Evolutionary conservation across 2,329 filamentous ascomycete species (phyloP), one percentile per base, ranked within the genome.

Genomic region (Fusarium siculi): DNA sequence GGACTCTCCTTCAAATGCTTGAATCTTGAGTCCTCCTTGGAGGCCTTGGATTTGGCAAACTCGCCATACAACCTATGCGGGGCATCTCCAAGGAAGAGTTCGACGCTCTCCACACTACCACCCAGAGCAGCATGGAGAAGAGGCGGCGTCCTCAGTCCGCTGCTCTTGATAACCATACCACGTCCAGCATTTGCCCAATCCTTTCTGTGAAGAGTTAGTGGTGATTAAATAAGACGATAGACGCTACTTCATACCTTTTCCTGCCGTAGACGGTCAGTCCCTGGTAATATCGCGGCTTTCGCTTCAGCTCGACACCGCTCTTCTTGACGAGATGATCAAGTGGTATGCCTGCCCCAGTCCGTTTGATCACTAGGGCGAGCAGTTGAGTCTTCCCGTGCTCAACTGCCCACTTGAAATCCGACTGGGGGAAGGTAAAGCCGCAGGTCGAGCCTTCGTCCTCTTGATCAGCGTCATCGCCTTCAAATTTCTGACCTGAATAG

Each of bases 41-140:
- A 88, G 3, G 84, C 80, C 72, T 90, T 87, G 0, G 90, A 87
- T 69, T 84, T 84, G 43, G 84, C 86, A 77, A 95, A 96, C 50
- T 93, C 89, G 32, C 86, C 81, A 77, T 96, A 96, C 60, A 89
- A 85, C 34, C 90, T 86, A 73, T 89, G 82, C 0, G 94, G 93
- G 2, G 89, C 87, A 68, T 93, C 92, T 64, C 92, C 91, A 62
- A 94, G 81, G 79, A 96, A 93, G 89, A 93, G 97, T 77, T 96
- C 91, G 1, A 94, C 89, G 23, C 87, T 87, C 43, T 92, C 88
- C n/a, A 96, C 79, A 25, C 85, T 92, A 7, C 90, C 89, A 4
- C 76, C 74, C 14, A 82, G 75, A 18, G 89, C 90, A 49, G 91
- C 90, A 68, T 87, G 82, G 3, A 93, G 85, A 14, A 93, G 81